Evolutionary conservation across 495 filamentous ascomycete species (phyloP), one percentile per base, ranked within the genome.

Genomic region (Aspergillus steynii): DNA sequence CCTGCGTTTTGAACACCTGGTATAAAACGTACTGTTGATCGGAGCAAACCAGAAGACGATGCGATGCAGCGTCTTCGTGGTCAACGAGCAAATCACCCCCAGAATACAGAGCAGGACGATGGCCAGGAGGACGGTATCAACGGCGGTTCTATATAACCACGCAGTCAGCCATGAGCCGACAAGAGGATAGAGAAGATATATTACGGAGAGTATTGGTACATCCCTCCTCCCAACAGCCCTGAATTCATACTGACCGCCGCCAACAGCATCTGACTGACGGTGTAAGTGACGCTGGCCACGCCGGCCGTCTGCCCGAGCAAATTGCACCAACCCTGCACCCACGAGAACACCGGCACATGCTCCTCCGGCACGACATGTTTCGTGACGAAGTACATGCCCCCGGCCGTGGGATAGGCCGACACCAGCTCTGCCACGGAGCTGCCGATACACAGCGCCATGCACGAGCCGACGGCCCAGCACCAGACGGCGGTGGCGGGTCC

Each of bases 11-110:
- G 4, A 20, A 28, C 28, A 20, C 55, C 25, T 53, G 28, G 34
- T 15, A 0, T n/a, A 28, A 28, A 8, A 64, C 78, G 50, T 73
- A 87, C 85, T 82, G 71, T 90, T 90, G 59, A 90, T 88, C 0
- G 88, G 88, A 7, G 88, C 88, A 73, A 90, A 90, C 86, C 86
- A 90, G 5, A 88, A 69, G 29, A 90, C 76, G 34, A 88, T 85
- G 31, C 78, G 76, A 71, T 90, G 87, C 27, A 90, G 73, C 2
- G 74, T 80, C 65, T 81, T 86, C 0, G 88, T 90, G 0, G 84
- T 86, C 58, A 90, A 72, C 0, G 88, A 91, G 70, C 86, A 88
- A 4, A 90, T 83, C 8, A 81, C 68, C 2, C 88, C 88, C 61
- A 88, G 80, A 1, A 85, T 45, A 37, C 81, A 80, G 7, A 90